Evolutionary conservation across 192 early-diverging fungal genomes (phyloP).

Genomic region (Coemansia sp.): DNA sequence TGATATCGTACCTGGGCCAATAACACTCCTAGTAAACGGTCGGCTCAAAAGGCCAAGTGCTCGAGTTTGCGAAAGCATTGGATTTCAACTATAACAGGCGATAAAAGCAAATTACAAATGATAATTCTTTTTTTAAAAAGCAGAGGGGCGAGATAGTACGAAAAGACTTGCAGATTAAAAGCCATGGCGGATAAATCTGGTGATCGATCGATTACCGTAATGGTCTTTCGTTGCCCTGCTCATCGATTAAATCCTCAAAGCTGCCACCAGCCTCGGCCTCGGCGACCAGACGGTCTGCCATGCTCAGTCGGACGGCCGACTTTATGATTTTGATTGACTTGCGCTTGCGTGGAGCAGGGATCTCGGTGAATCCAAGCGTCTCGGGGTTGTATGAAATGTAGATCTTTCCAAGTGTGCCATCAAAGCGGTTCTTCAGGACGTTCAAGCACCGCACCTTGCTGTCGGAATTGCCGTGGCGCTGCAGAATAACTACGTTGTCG

Average conservation of each 20-base stretch:
- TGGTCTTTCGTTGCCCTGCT: not conserved
- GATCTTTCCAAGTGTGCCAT: constrained; percentile 64
- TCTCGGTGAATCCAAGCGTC: constrained; percentile 36
- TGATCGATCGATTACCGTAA: constrained; percentile 5
- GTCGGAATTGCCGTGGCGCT: constrained; percentile 46
- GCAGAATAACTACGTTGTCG: constrained; percentile 72
- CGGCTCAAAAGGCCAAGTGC: not conserved
- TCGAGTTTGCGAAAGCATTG: constrained; percentile 9
- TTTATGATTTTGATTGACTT: constrained; percentile 36
- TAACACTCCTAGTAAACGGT: not conserved
- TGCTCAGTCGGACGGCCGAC: constrained; percentile 23
- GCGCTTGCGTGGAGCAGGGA: constrained; percentile 41
- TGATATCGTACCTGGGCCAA: not conserved
- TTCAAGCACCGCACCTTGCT: constrained; percentile 57
- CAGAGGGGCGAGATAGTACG: not conserved
- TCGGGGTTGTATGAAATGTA: constrained; percentile 52
- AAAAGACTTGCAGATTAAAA: not conserved
- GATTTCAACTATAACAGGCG: not conserved
- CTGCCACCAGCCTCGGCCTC: constrained; percentile 15
- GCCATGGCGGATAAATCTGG: not conserved
- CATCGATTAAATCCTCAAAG: constrained; percentile 5
- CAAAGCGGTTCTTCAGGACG: constrained; percentile 71
- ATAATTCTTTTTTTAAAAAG: not conserved
- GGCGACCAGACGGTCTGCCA: constrained; percentile 29
- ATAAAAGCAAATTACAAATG: not conserved